A percentile compares a stretch with the other conserved stretches of the same genome.
phyloP scores from a whole-genome alignment of 305 asterid genomes.

The Fraxinus sp. region DNA sequence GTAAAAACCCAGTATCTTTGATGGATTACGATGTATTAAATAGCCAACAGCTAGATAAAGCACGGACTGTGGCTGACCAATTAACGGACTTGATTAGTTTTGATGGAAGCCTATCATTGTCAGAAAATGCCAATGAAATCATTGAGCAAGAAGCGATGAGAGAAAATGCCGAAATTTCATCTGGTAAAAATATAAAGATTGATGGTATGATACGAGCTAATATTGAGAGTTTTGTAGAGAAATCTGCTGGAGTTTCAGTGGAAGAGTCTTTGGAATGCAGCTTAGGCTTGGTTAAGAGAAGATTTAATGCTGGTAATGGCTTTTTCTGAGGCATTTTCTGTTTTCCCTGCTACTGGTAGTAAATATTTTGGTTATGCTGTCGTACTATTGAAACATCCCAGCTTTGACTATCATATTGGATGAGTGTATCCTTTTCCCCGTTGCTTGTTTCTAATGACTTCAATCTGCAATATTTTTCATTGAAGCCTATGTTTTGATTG shows the following conservation, averaged over 20 bases:
- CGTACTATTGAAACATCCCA: not conserved
- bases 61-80: constrained; percentile 27
- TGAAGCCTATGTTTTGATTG: not conserved
- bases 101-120: constrained; percentile 36
- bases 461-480: not conserved
- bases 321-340: not conserved
- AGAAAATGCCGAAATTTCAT: constrained; percentile 17
- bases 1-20: constrained; percentile 38
- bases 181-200: constrained; percentile 24
- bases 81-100: constrained; percentile 55
- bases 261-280: constrained; percentile 24
- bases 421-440: not conserved
- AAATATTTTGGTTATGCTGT: constrained; percentile 4
- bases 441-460: not conserved
- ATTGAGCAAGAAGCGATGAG: constrained; percentile 28
- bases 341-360: constrained; percentile 3
- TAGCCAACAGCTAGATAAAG: constrained; percentile 25
- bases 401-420: not conserved
- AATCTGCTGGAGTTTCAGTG: constrained; percentile 25
- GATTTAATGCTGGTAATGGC: constrained; percentile 18
- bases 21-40: constrained; percentile 40
- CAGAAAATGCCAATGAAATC: constrained; percentile 22
- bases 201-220: constrained; percentile 57
- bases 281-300: constrained; percentile 45
- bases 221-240: constrained; percentile 40